Evolutionary conservation across 2,329 filamentous ascomycete species (phyloP).

Genomic region (Gyromitra esculenta): DNA sequence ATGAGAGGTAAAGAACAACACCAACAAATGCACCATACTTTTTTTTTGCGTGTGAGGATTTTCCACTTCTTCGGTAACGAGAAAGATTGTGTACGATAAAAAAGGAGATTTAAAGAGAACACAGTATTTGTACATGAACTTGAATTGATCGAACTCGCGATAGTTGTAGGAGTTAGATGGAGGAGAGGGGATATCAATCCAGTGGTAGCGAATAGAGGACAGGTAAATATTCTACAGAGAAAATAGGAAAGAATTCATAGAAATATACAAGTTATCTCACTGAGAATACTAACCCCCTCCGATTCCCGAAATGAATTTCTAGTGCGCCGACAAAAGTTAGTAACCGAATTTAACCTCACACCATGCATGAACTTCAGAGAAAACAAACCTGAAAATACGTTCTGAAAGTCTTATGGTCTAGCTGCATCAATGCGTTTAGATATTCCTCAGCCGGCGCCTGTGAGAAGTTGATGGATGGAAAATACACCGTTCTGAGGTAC

Average conservation of each 20-base stretch:
- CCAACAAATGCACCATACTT: slow-evolving; percentile 39
- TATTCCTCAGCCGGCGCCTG: slow-evolving; percentile 56
- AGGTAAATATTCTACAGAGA: slow-evolving; percentile 26
- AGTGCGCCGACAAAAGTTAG: slow-evolving; percentile 13
- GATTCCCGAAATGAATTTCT: slow-evolving; percentile 43
- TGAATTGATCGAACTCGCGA: not conserved
- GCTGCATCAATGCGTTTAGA: slow-evolving; percentile 52
- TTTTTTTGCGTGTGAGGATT: slow-evolving; percentile 23
- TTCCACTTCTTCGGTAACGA: slow-evolving; percentile 1
- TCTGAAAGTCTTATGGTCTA: slow-evolving; percentile 56
- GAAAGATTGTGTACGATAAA: not conserved
- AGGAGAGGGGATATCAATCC: slow-evolving; percentile 15
- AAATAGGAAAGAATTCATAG: slow-evolving; percentile 3
- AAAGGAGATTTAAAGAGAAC: slow-evolving; percentile 9
- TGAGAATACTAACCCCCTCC: slow-evolving; percentile 13
- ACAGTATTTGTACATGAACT: slow-evolving; percentile 29
- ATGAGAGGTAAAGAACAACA: slow-evolving; percentile 21
- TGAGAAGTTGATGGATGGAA: slow-evolving; percentile 56
- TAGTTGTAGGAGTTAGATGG: not conserved
- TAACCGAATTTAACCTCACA: not conserved
- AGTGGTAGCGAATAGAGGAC: not conserved
- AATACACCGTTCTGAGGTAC: slow-evolving; percentile 56
- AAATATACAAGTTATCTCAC: slow-evolving; percentile 27
- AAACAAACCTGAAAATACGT: slow-evolving; percentile 56
- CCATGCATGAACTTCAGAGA: not conserved